Evolutionary conservation across 768 basidiomycete species (phyloP), one percentile per base, ranked within the genome.

Genomic region (Podaxis sp.): DNA sequence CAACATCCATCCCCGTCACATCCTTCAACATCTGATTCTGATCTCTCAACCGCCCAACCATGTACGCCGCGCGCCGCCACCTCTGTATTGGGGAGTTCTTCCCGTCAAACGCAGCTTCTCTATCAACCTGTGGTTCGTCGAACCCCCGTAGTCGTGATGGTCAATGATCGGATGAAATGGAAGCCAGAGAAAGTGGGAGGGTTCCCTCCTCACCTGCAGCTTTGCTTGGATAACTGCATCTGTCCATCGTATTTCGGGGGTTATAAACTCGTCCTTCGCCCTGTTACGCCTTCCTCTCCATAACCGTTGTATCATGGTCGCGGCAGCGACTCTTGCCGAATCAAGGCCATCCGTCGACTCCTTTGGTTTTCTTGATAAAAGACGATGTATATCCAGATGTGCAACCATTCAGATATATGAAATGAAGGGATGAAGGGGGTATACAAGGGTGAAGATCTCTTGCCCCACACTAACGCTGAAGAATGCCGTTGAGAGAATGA

Each of bases 51-150:
- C 76, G 68, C 2, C 71, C 67, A 8, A 79, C 74, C 54, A 83
- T 72, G 63, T 80, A 79, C 2, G 71, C 76, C 0, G 79, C 81
- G 6, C 85, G 76, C 53, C 73, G 72, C 84, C 84, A 86, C 1
- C 85, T 76, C 9, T 78, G 71, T 22, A 71, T 71, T 3, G 79
- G 75, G 3, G 77, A 73, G 63, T 85, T 85, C 63, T 72, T 72
- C n/a, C 81, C 83, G 15, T 77, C 68, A 2, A 74, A 67, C 1
- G 84, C 84, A 4, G 75, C 80, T 19, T 74, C 65, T 57, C 82
- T 71, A 44, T 75, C 76, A 19, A 79, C 71, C 80, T 83, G 64
- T 22, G 13, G 28, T 19, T 2, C 12, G 36, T 46, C 8, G 22
- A 44, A 36, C 26, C 11, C 39, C 15, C 38, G n/a, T n/a, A 58